Conservation (phyloP, 306 rosid species). For the Neltuma alba region DNA sequence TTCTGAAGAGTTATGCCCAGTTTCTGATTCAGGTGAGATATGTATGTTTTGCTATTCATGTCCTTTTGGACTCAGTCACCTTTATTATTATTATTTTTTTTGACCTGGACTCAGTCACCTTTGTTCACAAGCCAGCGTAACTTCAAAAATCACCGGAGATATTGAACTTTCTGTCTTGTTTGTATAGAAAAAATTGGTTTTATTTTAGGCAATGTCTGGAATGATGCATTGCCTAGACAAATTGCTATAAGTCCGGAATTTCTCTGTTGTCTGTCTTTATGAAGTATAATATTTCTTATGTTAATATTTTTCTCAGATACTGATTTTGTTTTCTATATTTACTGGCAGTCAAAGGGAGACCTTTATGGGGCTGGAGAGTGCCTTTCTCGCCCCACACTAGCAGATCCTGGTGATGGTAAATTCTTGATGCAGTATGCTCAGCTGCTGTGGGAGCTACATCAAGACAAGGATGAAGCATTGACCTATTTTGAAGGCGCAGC, state of each 20-base stretch:
- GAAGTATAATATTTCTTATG: constrained; percentile 14
- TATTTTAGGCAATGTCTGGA: neutral
- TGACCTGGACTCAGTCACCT: neutral
- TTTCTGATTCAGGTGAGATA: constrained; percentile 70
- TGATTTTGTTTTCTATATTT: constrained; percentile 23
- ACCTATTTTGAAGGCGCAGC: constrained; percentile 75
- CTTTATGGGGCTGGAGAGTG: constrained; percentile 79
- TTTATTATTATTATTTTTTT: too few relatives aligned
- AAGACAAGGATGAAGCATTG: constrained; percentile 65
- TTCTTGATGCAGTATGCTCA: constrained; percentile 64
- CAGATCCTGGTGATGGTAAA: constrained; percentile 84
- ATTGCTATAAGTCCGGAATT: constrained; percentile 21
- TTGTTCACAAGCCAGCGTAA: neutral
- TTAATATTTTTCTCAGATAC: constrained; percentile 14
- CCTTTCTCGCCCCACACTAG: constrained; percentile 57
- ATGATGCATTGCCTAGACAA: constrained; percentile 24
- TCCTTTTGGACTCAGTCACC: neutral
- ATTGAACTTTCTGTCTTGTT: neutral
- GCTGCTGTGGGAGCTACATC: constrained; percentile 69
- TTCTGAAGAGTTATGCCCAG: constrained; percentile 73
- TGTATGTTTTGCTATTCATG: neutral
- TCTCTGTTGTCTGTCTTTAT: neutral
- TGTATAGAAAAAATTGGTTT: neutral
- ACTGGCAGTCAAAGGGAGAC: constrained; percentile 73
- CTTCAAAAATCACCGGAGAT: neutral